Conservation (phyloP, 108 stramenopile species). For the Nannochloropsis salina region DNA sequence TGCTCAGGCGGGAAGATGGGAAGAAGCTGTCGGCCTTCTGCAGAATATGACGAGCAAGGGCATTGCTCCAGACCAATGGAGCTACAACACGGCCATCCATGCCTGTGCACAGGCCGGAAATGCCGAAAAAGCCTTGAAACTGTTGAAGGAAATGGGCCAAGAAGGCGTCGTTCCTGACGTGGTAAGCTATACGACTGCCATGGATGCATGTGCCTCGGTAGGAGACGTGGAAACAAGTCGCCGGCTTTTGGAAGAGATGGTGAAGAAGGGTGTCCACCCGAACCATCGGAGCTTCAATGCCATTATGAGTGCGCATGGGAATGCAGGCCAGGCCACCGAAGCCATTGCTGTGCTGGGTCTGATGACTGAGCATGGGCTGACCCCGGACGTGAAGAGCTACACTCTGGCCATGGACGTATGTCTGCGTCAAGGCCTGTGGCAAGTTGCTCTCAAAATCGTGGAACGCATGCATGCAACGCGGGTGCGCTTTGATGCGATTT, state of each 20-base stretch:
- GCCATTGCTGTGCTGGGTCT: conserved; percentile 24
- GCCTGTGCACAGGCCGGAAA: conserved; percentile 24
- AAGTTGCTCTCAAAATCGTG: neutral
- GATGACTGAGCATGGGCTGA: conserved; percentile 21
- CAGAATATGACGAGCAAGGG: conserved; percentile 35
- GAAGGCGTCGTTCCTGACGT: conserved; percentile 11
- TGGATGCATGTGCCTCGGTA: conserved; percentile 3
- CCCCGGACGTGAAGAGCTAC: conserved; percentile 18
- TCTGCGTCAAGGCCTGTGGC: neutral
- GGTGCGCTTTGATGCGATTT: conserved; percentile 12
- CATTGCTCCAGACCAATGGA: conserved; percentile 22
- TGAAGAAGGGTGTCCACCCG: neutral
- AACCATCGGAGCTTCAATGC: conserved; percentile 24
- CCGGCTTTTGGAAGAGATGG: conserved; percentile 22
- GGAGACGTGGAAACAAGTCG: neutral
- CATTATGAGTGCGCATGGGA: conserved; percentile 21
- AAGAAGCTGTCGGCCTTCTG: conserved; percentile 32
- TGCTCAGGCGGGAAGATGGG: conserved; percentile 39
- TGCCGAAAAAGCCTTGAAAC: conserved; percentile 5
- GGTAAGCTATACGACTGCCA: conserved; percentile 15
- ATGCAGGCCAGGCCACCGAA: conserved; percentile 23
- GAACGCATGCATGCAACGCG: neutral
- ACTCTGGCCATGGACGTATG: conserved; percentile 18
- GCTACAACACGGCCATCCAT: conserved; percentile 33
- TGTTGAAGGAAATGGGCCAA: conserved; percentile 22